phyloP scores from a whole-genome alignment of 306 rosid genomes.

The Mimosa pudica region DNA sequence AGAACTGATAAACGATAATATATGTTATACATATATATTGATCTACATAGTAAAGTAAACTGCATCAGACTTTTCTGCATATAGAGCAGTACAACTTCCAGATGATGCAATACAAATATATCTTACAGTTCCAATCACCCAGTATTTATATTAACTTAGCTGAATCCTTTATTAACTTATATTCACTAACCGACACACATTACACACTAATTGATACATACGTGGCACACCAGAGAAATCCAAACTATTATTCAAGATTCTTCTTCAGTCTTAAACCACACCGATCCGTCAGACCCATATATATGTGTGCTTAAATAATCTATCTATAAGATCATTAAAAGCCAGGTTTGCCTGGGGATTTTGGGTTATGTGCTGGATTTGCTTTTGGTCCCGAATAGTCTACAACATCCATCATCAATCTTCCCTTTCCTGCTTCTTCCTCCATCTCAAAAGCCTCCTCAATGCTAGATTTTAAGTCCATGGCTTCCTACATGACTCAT shows the following conservation, averaged over 20 bases:
- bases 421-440: conserved; percentile 21
- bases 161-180: neutral
- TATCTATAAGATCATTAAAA: neutral
- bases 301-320: neutral
- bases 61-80: neutral
- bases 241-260: conserved; percentile 11
- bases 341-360: conserved; percentile 38
- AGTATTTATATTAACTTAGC: neutral
- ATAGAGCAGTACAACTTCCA: neutral
- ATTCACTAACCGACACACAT: neutral
- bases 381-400: conserved; percentile 40
- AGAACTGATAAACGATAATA: neutral
- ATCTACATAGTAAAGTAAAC: neutral
- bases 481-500: conserved; percentile 29
- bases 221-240: conserved; percentile 21
- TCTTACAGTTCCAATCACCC: conserved; percentile 22
- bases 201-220: neutral
- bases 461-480: conserved; percentile 9
- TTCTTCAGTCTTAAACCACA: neutral
- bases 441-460: conserved; percentile 24
- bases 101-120: neutral
- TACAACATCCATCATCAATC: conserved; percentile 37
- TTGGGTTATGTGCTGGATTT: conserved; percentile 46
- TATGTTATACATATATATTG: neutral
- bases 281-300: neutral